phyloP scores from a whole-genome alignment of 768 basidiomycete species.

The Tylopilus intermedius region DNA sequence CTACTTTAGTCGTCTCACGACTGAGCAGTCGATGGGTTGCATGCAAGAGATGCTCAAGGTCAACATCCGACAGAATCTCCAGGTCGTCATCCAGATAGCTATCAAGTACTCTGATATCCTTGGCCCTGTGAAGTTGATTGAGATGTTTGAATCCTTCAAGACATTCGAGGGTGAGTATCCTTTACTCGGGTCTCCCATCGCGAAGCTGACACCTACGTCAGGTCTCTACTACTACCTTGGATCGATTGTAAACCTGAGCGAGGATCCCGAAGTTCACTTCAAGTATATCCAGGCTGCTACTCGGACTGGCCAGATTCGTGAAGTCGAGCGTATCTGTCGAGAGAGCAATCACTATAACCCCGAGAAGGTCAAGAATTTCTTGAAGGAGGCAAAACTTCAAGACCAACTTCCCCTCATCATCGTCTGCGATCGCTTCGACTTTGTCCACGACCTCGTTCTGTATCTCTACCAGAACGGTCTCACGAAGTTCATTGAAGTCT shows the following conservation, averaged over 20 bases:
- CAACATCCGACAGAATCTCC: constrained; percentile 96
- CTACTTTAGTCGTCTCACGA: constrained; percentile 95
- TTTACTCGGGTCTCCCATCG: neutral
- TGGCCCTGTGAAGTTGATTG: constrained; percentile 94
- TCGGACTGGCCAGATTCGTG: constrained; percentile 95
- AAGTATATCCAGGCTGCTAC: constrained; percentile 99
- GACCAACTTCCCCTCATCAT: constrained; percentile 99
- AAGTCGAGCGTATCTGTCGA: constrained; percentile 97
- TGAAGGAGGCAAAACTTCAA: constrained; percentile 94
- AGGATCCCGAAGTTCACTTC: constrained; percentile 97
- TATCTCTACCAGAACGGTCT: constrained; percentile 98
- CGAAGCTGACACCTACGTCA: constrained; percentile 20
- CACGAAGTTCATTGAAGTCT: constrained; percentile 98
- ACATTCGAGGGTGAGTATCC: constrained; percentile 76
- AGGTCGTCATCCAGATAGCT: constrained; percentile 93
- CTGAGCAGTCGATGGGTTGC: constrained; percentile 94
- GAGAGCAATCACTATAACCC: constrained; percentile 98
- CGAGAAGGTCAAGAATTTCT: constrained; percentile 99
- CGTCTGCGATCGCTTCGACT: constrained; percentile 99
- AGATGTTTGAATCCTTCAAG: constrained; percentile 98
- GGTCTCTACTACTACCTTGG: constrained; percentile 98
- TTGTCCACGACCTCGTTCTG: constrained; percentile 96
- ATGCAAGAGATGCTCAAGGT: constrained; percentile 95
- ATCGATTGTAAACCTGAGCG: constrained; percentile 92
- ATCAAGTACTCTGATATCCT: constrained; percentile 99